A percentile compares a stretch with the other conserved stretches of the same genome.
Conservation (phyloP, 1,284 basidiomycete genomes). For the Amylostereum chailletii region DNA sequence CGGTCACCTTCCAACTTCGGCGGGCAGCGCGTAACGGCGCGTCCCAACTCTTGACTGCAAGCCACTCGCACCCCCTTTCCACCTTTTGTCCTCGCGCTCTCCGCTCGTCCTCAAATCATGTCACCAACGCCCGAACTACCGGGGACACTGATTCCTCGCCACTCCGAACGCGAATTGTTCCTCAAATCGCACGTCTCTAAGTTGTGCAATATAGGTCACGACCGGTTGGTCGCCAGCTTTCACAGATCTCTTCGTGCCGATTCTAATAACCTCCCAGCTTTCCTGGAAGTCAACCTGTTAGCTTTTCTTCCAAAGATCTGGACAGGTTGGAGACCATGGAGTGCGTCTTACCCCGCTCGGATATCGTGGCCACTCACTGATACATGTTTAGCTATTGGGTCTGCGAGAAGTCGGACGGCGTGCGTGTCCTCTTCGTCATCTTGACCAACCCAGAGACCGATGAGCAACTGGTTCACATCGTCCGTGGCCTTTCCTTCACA, state of each 20-base stretch:
- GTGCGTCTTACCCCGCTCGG: conserved; percentile 37
- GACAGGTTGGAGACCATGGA: conserved; percentile 75
- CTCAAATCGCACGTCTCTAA: conserved; percentile 54
- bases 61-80: no score
- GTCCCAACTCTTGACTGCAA: no score
- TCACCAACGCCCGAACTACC: conserved; percentile 56
- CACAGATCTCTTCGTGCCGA: neutral
- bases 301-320: conserved; percentile 68
- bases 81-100: neutral
- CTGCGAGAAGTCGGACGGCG: conserved; percentile 98
- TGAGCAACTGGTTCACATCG: conserved; percentile 77
- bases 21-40: no score
- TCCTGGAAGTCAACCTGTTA: conserved; percentile 90
- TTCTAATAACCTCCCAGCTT: conserved; percentile 38
- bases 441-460: conserved; percentile 57
- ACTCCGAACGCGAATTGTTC: conserved; percentile 52
- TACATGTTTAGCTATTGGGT: conserved; percentile 81
- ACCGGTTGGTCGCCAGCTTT: conserved; percentile 33
- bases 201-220: conserved; percentile 55
- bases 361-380: conserved; percentile 1
- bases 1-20: no score
- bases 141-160: conserved; percentile 43
- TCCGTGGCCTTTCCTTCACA: conserved; percentile 29
- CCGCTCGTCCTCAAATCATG: conserved; percentile 20
- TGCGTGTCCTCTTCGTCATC: conserved; percentile 85